phyloP scores from a whole-genome alignment of 345 rosid genomes.

The Turritis glabra region DNA sequence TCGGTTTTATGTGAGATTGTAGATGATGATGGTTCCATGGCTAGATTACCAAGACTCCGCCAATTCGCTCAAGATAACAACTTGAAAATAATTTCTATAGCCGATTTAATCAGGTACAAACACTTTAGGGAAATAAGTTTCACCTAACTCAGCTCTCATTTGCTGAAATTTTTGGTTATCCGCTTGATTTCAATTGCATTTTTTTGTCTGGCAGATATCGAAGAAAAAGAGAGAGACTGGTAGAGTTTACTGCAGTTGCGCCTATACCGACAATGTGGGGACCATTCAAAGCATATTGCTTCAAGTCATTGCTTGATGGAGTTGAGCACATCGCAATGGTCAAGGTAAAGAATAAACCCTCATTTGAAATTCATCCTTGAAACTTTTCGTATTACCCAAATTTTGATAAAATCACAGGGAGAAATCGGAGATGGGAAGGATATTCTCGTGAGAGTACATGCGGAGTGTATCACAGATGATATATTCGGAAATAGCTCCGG shows the following conservation, averaged over 20 bases:
- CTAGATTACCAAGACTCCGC: constrained; percentile 80
- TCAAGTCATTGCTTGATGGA: constrained; percentile 79
- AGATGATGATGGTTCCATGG: constrained; percentile 99
- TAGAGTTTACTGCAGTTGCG: constrained; percentile 68
- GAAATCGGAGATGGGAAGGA: constrained; percentile 73
- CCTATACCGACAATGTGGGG: constrained; percentile 93
- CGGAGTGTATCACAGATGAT: constrained; percentile 94
- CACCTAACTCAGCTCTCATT: neutral
- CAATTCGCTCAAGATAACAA: constrained; percentile 63
- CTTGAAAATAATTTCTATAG: constrained; percentile 75
- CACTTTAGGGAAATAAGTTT: neutral
- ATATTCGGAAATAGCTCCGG: constrained; percentile 88
- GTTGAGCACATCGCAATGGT: constrained; percentile 98
- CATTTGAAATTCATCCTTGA: neutral
- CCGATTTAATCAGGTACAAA: constrained; percentile 79
- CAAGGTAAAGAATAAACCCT: constrained; percentile 52
- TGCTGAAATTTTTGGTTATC: neutral
- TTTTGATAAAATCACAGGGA: constrained; percentile 46
- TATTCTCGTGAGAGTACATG: constrained; percentile 87
- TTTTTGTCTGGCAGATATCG: constrained; percentile 52
- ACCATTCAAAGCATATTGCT: constrained; percentile 81
- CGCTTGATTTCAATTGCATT: neutral
- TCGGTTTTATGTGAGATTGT: constrained; percentile 88
- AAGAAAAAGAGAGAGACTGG: constrained; percentile 83
- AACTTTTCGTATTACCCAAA: neutral